Evolutionary conservation across 768 basidiomycete species (phyloP).

Genomic region (Daedalea quercina): DNA sequence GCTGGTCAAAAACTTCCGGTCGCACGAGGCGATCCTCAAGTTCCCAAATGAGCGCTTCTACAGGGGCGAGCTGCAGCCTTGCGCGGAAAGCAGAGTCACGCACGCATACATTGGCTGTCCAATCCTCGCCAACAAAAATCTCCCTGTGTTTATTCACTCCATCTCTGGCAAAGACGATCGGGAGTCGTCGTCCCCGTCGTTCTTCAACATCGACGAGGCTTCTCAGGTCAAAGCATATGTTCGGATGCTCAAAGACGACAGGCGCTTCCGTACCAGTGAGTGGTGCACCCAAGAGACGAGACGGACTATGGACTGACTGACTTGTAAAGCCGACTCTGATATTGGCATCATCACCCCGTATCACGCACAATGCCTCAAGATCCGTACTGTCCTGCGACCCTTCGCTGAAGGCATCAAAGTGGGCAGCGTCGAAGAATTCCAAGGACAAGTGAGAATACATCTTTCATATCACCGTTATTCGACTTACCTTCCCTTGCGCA

Average conservation of each 20-base stretch:
- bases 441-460: constrained; percentile 29
- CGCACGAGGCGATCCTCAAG: constrained; percentile 45
- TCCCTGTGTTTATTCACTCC: constrained; percentile 30
- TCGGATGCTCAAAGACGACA: constrained; percentile 18
- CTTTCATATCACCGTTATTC: no score
- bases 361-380: constrained; percentile 30
- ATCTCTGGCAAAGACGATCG: constrained; percentile 29
- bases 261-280: constrained; percentile 22
- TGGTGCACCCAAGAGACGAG: neutral
- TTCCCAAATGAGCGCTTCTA: constrained; percentile 48
- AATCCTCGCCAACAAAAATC: constrained; percentile 22
- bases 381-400: constrained; percentile 20
- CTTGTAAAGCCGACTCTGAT: constrained; percentile 19
- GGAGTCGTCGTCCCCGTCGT: constrained; percentile 31
- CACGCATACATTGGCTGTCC: constrained; percentile 18
- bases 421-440: constrained; percentile 36
- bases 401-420: constrained; percentile 22
- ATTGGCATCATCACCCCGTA: constrained; percentile 38
- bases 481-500: constrained; percentile 6
- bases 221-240: constrained; percentile 29
- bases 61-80: constrained; percentile 25
- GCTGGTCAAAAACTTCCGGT: constrained; percentile 53
- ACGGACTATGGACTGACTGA: neutral
- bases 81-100: constrained; percentile 22
- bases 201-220: constrained; percentile 33